Conservation (phyloP, 768 basidiomycete species). For the Tremella fuciformis region DNA sequence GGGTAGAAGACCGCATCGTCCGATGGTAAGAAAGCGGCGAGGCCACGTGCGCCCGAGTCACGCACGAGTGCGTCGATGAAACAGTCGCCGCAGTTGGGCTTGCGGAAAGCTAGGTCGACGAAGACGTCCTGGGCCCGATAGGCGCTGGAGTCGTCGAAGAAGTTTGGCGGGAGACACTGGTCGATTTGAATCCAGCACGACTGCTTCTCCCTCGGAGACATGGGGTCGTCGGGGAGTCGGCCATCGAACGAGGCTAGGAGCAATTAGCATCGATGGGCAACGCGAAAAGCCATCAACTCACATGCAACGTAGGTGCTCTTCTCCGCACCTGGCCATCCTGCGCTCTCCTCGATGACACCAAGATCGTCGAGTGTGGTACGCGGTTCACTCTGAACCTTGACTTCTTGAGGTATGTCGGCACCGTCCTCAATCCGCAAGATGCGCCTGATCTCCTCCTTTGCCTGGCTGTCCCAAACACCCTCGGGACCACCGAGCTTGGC, state of each 20-base stretch:
- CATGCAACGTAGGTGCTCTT: conserved; percentile 35
- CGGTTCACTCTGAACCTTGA: conserved; percentile 4
- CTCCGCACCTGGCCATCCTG: conserved; percentile 34
- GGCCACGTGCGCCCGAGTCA: conserved; percentile 37
- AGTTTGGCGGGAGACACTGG: conserved; percentile 30
- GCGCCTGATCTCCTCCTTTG: conserved; percentile 24
- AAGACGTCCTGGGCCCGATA: conserved; percentile 39
- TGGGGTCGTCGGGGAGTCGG: conserved; percentile 32
- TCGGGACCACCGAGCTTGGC: conserved; percentile 35
- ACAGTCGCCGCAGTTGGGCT: conserved; percentile 48
- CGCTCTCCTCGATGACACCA: neutral
- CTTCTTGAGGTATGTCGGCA: neutral
- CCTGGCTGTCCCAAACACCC: conserved; percentile 33
- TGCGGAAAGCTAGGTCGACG: conserved; percentile 38
- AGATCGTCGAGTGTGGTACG: neutral
- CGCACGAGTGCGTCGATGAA: conserved; percentile 43
- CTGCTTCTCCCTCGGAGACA: neutral
- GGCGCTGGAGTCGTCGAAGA: conserved; percentile 16
- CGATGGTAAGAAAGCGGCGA: conserved; percentile 42
- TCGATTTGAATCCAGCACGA: conserved; percentile 7
- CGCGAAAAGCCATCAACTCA: conserved; percentile 13
- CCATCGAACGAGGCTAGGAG: conserved; percentile 46
- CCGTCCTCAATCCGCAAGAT: conserved; percentile 21
- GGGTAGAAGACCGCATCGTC: conserved; percentile 15
- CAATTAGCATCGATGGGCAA: conserved; percentile 5